Base-by-base conservation (phyloP, 2,329 filamentous ascomycete genomes). In the Neonectria hederae region DNA sequence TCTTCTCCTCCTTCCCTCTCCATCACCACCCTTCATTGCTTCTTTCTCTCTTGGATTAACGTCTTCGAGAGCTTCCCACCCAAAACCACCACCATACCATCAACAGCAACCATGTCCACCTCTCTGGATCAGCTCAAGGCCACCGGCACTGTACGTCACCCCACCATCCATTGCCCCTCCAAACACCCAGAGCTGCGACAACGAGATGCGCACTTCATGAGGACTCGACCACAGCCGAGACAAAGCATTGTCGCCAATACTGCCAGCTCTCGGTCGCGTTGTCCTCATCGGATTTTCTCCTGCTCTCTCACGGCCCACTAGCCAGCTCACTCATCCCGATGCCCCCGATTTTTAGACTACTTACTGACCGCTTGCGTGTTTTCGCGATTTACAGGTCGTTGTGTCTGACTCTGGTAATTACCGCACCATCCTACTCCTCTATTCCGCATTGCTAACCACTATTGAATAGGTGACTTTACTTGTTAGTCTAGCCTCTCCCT, bases 101-200 rank as follows among this genome's bases (percentile, higher is more conserved):
- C 60, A 63, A 24, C 48, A 63, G 59, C 54, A 69, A 78, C 56
- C 72, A 97, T 97, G 94, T 83, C 93, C 82, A 91, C 85, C 83
- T 93, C 94, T 82, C 92, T 99, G 76, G 96, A 98, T 76, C 94
- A 98, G 86, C 89, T 99, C 82, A 99, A 99, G 89, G 90, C 93
- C 86, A 83, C 91, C 80, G 96, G 96, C 90, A 99, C 96, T 78
- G 94, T 97, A 87, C 83, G 93, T 92, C 65, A 70, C 69, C 68
- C 74, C 72, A 61, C 67, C 67, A 70, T 62, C 67, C 63, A 65
- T 55, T 71, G 71, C 76, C 76, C 77, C 76, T 76, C 76, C 75
- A 75, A 59, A 60, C 52, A 57, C 63, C 40, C 48, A 57, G 59
- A 59, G 68, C 62, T 56, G 65, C 63, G 62, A 64, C 48, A 59